A percentile compares a stretch with the other conserved stretches of the same genome.
phyloP scores from a whole-genome alignment of 305 asterid genomes.

The Fraxinus platypoda region DNA sequence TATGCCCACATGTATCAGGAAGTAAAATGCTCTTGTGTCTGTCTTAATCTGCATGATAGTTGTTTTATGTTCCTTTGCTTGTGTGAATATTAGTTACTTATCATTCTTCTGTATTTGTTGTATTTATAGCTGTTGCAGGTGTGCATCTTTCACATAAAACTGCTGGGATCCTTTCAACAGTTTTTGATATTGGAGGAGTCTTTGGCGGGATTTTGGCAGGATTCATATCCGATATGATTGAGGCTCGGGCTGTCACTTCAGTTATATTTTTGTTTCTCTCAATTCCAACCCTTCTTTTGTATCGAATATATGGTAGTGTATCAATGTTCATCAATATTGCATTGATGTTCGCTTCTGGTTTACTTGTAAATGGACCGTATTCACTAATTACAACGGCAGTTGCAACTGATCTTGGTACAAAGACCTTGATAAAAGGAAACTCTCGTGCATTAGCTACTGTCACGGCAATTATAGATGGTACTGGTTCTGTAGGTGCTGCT shows the following conservation, averaged over 20 bases:
- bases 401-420: slow-evolving; percentile 94
- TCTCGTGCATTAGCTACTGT: slow-evolving; percentile 89
- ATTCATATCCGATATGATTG: slow-evolving; percentile 62
- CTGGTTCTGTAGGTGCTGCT: slow-evolving; percentile 95
- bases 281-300: slow-evolving; percentile 65
- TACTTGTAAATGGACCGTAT: slow-evolving; percentile 87
- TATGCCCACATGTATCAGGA: neutral
- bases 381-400: slow-evolving; percentile 95
- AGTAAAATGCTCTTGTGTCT: neutral
- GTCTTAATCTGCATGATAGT: slow-evolving; percentile 7
- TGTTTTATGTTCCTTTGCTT: neutral
- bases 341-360: slow-evolving; percentile 74
- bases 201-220: slow-evolving; percentile 85
- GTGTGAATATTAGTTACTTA: neutral
- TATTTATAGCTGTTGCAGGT: slow-evolving; percentile 74
- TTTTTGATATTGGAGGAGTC: slow-evolving; percentile 86
- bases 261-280: slow-evolving; percentile 58
- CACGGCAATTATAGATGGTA: slow-evolving; percentile 89
- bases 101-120: slow-evolving; percentile 13
- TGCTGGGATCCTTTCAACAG: slow-evolving; percentile 81
- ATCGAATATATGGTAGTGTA: slow-evolving; percentile 73
- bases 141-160: slow-evolving; percentile 64
- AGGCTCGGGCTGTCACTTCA: slow-evolving; percentile 86
- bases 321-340: slow-evolving; percentile 58
- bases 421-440: slow-evolving; percentile 55